Conservation (phyloP, 177 flowering plant species). For the Vitis hybrid region DNA sequence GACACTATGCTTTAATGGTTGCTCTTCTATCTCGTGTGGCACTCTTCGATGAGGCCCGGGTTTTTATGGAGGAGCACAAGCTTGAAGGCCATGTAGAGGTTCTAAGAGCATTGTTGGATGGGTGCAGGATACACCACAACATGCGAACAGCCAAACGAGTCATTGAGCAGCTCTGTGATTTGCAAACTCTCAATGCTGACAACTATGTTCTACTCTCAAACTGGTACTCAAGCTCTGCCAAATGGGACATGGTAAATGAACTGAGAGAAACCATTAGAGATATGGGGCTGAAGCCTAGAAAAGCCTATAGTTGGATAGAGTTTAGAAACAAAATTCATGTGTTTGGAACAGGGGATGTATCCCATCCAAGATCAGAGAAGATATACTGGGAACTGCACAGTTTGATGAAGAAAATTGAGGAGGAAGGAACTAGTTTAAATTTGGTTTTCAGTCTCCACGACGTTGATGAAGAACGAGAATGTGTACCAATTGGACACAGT, state of each 20-base stretch:
- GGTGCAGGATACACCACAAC: constrained; percentile 52
- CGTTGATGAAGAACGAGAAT: constrained; percentile 75
- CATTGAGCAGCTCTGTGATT: constrained; percentile 45
- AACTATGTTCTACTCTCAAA: constrained; percentile 61
- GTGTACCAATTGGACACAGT: constrained; percentile 58
- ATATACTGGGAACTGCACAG: constrained; percentile 52
- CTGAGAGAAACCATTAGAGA: constrained; percentile 39
- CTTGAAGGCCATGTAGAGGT: constrained; percentile 38
- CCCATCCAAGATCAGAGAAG: constrained; percentile 63
- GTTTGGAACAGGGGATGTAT: constrained; percentile 68
- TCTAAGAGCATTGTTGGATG: constrained; percentile 54
- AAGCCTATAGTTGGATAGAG: constrained; percentile 73
- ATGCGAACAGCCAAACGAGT: constrained; percentile 35
- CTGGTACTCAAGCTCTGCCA: constrained; percentile 41
- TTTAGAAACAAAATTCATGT: constrained; percentile 63
- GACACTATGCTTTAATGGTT: constrained; percentile 53
- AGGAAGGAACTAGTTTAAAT: constrained; percentile 20
- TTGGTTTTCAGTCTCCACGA: constrained; percentile 57
- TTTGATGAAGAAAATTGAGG: constrained; percentile 45
- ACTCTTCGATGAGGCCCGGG: constrained; percentile 47
- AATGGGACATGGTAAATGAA: constrained; percentile 44
- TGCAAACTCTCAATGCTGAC: constrained; percentile 63
- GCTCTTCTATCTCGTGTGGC: constrained; percentile 55
- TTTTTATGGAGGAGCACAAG: constrained; percentile 36
- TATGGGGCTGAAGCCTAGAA: constrained; percentile 56